A percentile compares a stretch with the other conserved stretches of the same genome.
These are phyloP conservation scores for Lentinula detonsa DNA, from an alignment of 768 basidiomycete species.

Conservation along the genomic window DNA sequence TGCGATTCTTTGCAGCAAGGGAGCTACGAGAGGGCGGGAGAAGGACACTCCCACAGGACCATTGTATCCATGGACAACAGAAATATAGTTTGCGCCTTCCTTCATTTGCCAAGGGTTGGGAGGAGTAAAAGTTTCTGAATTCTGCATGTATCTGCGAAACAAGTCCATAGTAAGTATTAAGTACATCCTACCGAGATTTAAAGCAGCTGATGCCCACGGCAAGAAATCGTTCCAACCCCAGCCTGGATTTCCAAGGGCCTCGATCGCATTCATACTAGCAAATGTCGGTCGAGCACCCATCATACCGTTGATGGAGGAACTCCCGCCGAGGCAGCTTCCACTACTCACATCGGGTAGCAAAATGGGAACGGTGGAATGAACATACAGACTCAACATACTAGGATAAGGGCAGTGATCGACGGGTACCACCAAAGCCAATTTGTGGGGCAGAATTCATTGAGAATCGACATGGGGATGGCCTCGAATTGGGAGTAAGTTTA, in stretches of 20 bases:
- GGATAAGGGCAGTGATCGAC: neutral
- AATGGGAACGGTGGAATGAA: neutral
- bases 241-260: slow-evolving; percentile 14
- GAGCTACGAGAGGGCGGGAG: slow-evolving; percentile 10
- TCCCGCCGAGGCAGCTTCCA: slow-evolving; percentile 19
- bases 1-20: slow-evolving; percentile 9
- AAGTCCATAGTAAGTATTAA: neutral
- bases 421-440: slow-evolving; percentile 7
- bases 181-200: neutral
- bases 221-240: slow-evolving; percentile 28
- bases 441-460: slow-evolving; percentile 5
- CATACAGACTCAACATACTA: neutral
- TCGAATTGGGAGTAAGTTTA: neutral
- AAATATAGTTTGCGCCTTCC: slow-evolving; percentile 11
- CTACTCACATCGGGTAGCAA: neutral
- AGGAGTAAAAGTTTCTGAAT: slow-evolving; percentile 12
- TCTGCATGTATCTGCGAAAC: slow-evolving; percentile 11
- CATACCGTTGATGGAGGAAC: slow-evolving; percentile 20
- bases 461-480: slow-evolving; percentile 5
- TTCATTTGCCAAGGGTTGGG: slow-evolving; percentile 10
- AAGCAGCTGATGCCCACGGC: slow-evolving; percentile 3
- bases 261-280: slow-evolving; percentile 10
- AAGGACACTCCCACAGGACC: slow-evolving; percentile 14
- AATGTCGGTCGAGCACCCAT: slow-evolving; percentile 16
- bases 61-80: slow-evolving; percentile 9